Evolutionary conservation across 2,329 filamentous ascomycete species (phyloP).

Genomic region (Mycogone perniciosa): DNA sequence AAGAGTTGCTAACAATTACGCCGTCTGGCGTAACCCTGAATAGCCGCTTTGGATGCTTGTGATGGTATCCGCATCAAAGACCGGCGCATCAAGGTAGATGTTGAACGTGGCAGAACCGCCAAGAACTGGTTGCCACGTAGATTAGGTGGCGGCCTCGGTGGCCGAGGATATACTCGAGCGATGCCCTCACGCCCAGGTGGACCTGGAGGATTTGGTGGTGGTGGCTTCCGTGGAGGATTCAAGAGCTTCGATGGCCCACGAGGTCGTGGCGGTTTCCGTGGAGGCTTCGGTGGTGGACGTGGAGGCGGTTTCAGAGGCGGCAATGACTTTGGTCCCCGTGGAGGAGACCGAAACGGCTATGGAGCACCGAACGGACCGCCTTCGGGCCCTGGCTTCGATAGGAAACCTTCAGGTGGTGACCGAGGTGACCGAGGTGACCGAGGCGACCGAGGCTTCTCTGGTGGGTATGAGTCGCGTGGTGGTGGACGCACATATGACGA

Average conservation of each 20-base stretch:
- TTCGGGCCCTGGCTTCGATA: constrained; percentile 50
- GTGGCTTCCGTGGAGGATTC: constrained; percentile 46
- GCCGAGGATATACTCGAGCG: constrained; percentile 85
- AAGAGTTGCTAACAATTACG: constrained; percentile 64
- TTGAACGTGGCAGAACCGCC: constrained; percentile 91
- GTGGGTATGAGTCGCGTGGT: constrained; percentile 51
- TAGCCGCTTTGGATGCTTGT: constrained; percentile 81
- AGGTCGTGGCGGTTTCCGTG: constrained; percentile 36
- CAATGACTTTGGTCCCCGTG: constrained; percentile 10
- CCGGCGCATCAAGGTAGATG: constrained; percentile 86
- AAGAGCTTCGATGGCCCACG: constrained; percentile 7
- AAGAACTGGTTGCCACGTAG: constrained; percentile 89
- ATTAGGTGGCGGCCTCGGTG: constrained; percentile 86
- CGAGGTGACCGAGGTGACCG: constrained; percentile 41
- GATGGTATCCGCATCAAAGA: constrained; percentile 93
- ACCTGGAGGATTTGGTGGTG: constrained; percentile 56
- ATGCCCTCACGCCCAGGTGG: constrained; percentile 64
- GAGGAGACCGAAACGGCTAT: constrained; percentile 46
- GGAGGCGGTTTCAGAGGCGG: constrained; percentile 43
- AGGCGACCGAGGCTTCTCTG: constrained; percentile 38
- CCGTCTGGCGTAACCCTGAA: constrained; percentile 49
- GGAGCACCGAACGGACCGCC: constrained; percentile 53
- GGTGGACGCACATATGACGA: constrained; percentile 56
- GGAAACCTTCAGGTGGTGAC: constrained; percentile 27
- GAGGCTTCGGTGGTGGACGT: constrained; percentile 39